Conservation (phyloP, 306 rosid genomes). For the Astragalus glycyphyllos region DNA sequence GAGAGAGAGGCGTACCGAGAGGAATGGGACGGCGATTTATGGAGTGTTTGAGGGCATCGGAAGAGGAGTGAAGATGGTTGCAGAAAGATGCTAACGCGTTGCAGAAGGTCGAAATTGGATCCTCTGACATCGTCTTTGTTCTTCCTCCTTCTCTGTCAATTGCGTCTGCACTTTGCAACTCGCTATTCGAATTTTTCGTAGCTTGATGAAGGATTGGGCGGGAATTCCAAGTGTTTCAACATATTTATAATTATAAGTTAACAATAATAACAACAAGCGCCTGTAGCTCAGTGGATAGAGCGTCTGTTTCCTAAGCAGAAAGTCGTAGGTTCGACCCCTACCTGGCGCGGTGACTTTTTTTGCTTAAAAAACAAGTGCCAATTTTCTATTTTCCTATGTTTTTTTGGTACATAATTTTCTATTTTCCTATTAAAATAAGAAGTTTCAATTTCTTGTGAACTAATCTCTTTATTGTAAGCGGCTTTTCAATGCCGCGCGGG, state of each 20-base stretch:
- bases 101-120: slow-evolving; percentile 62
- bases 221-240: slow-evolving; percentile 5
- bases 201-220: slow-evolving; percentile 11
- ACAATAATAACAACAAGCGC: background rate
- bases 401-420: no score
- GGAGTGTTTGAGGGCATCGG: slow-evolving; percentile 79
- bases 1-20: slow-evolving; percentile 55
- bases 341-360: background rate
- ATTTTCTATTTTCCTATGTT: no score
- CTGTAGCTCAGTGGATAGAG: slow-evolving; percentile 87
- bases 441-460: no score
- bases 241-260: no score
- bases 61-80: slow-evolving; percentile 73
- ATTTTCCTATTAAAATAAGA: no score
- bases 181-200: slow-evolving; percentile 16
- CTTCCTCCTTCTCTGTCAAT: background rate
- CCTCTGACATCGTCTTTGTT: slow-evolving; percentile 58
- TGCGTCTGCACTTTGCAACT: background rate
- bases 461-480: no score
- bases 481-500: no score
- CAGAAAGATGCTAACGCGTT: slow-evolving; percentile 63
- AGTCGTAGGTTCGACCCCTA: slow-evolving; percentile 36
- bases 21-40: slow-evolving; percentile 85
- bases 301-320: slow-evolving; percentile 55
- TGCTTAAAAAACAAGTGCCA: no score